Conservation (phyloP, 2,329 filamentous ascomycete species). For the Cercospora citrullina region DNA sequence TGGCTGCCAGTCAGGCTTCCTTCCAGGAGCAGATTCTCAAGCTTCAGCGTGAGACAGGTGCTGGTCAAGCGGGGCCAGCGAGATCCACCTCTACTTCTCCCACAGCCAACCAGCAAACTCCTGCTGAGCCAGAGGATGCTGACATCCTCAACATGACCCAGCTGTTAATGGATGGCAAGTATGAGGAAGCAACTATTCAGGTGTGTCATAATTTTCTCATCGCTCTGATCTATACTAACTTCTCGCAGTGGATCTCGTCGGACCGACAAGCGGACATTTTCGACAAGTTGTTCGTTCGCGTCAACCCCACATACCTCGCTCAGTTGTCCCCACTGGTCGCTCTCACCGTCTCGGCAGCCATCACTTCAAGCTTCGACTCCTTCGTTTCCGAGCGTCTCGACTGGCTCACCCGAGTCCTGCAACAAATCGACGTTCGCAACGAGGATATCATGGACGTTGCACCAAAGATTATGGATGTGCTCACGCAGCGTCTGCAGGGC, state of each 20-base stretch:
- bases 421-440: slow-evolving; percentile 50
- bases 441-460: slow-evolving; percentile 57
- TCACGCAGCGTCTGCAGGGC: slow-evolving; percentile 59
- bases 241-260: slow-evolving; percentile 60
- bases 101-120: slow-evolving; percentile 24
- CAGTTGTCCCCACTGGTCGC: slow-evolving; percentile 58
- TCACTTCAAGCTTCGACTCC: slow-evolving; percentile 57
- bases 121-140: slow-evolving; percentile 50
- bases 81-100: slow-evolving; percentile 17
- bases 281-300: slow-evolving; percentile 60
- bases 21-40: slow-evolving; percentile 60
- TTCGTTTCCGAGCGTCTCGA: slow-evolving; percentile 56
- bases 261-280: slow-evolving; percentile 60
- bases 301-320: slow-evolving; percentile 58
- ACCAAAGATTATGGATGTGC: slow-evolving; percentile 60
- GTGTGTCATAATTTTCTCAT: slow-evolving; percentile 27
- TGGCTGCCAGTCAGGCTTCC: slow-evolving; percentile 67
- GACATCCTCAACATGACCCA: slow-evolving; percentile 64
- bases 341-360: slow-evolving; percentile 63
- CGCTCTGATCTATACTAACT: slow-evolving; percentile 37
- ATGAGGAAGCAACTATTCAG: slow-evolving; percentile 49
- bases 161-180: slow-evolving; percentile 59
- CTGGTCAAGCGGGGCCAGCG: slow-evolving; percentile 44
- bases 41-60: slow-evolving; percentile 43
- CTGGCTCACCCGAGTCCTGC: slow-evolving; percentile 60